Percentiles rank a stretch among this genome's conserved stretches.
These are phyloP conservation scores for Pyrus pyrifolia DNA, from an alignment of 306 rosid species.

Conservation along the genomic window DNA sequence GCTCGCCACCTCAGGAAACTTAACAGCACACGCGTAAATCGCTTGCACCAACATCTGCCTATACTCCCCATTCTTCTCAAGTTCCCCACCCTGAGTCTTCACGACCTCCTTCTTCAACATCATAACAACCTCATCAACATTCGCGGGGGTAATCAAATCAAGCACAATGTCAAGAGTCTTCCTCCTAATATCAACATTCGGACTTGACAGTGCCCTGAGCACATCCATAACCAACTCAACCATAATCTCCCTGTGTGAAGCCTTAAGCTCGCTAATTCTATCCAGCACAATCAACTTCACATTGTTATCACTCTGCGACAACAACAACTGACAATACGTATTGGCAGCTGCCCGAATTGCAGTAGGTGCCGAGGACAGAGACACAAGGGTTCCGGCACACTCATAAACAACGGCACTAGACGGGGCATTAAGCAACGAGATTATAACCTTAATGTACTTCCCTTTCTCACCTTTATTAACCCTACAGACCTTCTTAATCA, in stretches of 20 bases:
- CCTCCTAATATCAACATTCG: slow-evolving; percentile 76
- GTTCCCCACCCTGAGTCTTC: slow-evolving; percentile 88
- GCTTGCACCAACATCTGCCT: slow-evolving; percentile 97
- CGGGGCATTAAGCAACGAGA: slow-evolving; percentile 51
- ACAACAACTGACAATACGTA: slow-evolving; percentile 70
- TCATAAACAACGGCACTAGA: slow-evolving; percentile 88
- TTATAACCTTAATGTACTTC: slow-evolving; percentile 80
- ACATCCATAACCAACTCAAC: slow-evolving; percentile 95
- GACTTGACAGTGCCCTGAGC: slow-evolving; percentile 75
- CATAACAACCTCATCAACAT: slow-evolving; percentile 90
- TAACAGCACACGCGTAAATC: slow-evolving; percentile 84
- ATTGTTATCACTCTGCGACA: slow-evolving; percentile 93
- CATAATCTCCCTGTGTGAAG: slow-evolving; percentile 73
- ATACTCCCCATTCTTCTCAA: slow-evolving; percentile 94
- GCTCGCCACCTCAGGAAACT: slow-evolving; percentile 97
- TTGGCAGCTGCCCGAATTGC: slow-evolving; percentile 84
- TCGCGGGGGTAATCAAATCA: slow-evolving; percentile 74
- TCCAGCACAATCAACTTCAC: slow-evolving; percentile 89
- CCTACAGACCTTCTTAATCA: slow-evolving; percentile 86
- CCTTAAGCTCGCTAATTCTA: slow-evolving; percentile 72
- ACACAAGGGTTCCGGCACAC: slow-evolving; percentile 87
- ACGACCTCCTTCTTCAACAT: slow-evolving; percentile 90
- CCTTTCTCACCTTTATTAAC: slow-evolving; percentile 72
- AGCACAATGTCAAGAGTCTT: slow-evolving; percentile 88
- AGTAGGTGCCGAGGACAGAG: slow-evolving; percentile 82